Evolutionary conservation across 139 green algal species (phyloP).

Genomic region (Tetradesmus obliquus): DNA sequence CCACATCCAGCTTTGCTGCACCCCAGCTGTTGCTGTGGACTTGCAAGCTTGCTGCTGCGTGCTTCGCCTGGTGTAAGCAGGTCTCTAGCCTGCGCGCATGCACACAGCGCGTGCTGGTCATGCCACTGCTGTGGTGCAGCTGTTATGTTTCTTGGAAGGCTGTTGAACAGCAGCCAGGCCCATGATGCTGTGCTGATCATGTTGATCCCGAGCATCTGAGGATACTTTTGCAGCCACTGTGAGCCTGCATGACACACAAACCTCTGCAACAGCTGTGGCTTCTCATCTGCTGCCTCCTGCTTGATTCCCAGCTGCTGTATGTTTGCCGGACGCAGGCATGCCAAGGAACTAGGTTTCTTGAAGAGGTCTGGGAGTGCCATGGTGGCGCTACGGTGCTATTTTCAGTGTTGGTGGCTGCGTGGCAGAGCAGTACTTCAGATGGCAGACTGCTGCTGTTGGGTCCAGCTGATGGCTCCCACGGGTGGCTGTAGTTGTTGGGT

Average conservation of each 20-base stretch:
- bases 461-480: not conserved
- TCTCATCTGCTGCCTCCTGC: not conserved
- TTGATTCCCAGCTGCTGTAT: not conserved
- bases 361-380: conserved; percentile 21
- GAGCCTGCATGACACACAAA: not conserved
- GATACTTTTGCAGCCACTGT: not conserved
- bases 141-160: not conserved
- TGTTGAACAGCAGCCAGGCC: not conserved
- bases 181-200: not conserved
- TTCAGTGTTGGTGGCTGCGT: not conserved
- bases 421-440: not conserved
- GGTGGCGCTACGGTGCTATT: not conserved
- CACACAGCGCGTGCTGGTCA: not conserved
- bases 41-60: not conserved
- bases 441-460: not conserved
- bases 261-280: conserved; percentile 35
- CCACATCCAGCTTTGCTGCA: not conserved
- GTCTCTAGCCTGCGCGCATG: conserved; percentile 6
- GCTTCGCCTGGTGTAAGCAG: not conserved
- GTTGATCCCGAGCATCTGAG: not conserved
- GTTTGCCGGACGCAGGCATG: not conserved
- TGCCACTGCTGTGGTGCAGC: not conserved
- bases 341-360: not conserved
- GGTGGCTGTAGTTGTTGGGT: not conserved
- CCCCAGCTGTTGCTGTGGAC: conserved; percentile 8